These are phyloP conservation scores for Nematocida parisii DNA, from an alignment of 371 early-diverging fungal genomes.

Conservation along the genomic window DNA sequence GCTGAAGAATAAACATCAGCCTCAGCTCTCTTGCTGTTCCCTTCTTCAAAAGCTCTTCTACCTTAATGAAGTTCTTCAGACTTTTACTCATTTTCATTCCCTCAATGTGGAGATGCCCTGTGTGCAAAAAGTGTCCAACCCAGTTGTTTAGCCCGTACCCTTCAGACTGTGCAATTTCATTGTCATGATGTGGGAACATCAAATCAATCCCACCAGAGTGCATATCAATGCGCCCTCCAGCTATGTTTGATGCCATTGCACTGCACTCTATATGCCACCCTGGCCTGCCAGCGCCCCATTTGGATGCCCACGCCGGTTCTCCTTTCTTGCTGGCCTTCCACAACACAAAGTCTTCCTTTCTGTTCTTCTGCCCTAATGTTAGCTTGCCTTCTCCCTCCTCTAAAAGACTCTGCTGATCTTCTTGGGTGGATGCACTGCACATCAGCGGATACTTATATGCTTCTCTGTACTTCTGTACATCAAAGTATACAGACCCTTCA, in stretches of 20 bases:
- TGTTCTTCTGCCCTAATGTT: conserved; percentile 73
- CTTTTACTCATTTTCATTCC: conserved; percentile 98
- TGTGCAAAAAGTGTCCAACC: conserved; percentile 96
- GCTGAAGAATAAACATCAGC: conserved; percentile 82
- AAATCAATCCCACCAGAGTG: conserved; percentile 97
- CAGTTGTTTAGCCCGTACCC: conserved; percentile 76
- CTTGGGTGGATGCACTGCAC: conserved; percentile 29
- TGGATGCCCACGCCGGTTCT: conserved; percentile 75
- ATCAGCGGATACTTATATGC: conserved; percentile 69
- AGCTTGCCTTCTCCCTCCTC: conserved; percentile 70
- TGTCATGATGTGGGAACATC: conserved; percentile 98
- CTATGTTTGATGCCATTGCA: conserved; percentile 89
- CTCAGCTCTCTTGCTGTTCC: conserved; percentile 83
- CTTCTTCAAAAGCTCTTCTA: conserved; percentile 80
- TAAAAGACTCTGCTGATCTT: conserved; percentile 52
- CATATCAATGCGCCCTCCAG: conserved; percentile 85
- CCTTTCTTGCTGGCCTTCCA: conserved; percentile 94
- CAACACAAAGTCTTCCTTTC: conserved; percentile 85
- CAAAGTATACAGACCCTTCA: conserved; percentile 95
- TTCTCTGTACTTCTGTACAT: conserved; percentile 80
- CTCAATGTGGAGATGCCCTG: conserved; percentile 94
- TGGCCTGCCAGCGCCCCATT: conserved; percentile 74
- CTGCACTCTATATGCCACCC: conserved; percentile 99
- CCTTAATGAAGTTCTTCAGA: conserved; percentile 94
- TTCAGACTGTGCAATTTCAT: conserved; percentile 87